Base-by-base conservation (phyloP, 176 grass and related monocot genomes). In the Oryza glumipatula region DNA sequence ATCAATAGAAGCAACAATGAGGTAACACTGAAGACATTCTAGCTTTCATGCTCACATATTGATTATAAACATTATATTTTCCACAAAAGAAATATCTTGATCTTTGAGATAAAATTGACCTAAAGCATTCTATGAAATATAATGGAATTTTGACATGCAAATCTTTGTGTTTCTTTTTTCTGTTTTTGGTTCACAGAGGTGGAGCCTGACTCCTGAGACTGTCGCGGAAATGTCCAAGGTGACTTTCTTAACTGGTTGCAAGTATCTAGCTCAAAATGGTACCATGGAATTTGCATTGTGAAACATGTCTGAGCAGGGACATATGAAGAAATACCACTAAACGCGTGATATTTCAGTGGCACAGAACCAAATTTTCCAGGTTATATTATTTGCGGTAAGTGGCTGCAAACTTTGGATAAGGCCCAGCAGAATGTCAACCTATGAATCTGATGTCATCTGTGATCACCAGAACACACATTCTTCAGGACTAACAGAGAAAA, bases 1-100 rank as follows among this genome's bases (percentile, higher is more conserved):
- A 70, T 39, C 35, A 70, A 41, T 70, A 70, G 36, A 70, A n/a
- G 68, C 68, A 70, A 17, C 17, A 35, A n/a, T 70, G 17, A 41
- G 35, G 68, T 43, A 70, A 39, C 9, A n/a, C 9, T 3, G 11
- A 70, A 41, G 7, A 36, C 3, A 10, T 2, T 38, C 66, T 68
- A 38, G 67, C 33, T 68, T 68, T 38, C 14, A 17, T 19, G 16
- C 32, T 13, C 17, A 38, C 15, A 38, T 69, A 35, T 69, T 69
- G 32, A 69, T 69, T 69, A 69, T 16, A 17, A 17, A 17, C 11
- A 21, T 69, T 3, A 33, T 69, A 8, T 17, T 68, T 68, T 39
- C 33, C 67, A 69, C 17, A 70, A 70, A 41, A 41, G 2, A 70
- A 70, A 70, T 9, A 70, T 63, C 68, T 39, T 33, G 7, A 70